Evolutionary conservation across 1,284 basidiomycete genomes (phyloP).

Genomic region (Limonomyces culmigenus): DNA sequence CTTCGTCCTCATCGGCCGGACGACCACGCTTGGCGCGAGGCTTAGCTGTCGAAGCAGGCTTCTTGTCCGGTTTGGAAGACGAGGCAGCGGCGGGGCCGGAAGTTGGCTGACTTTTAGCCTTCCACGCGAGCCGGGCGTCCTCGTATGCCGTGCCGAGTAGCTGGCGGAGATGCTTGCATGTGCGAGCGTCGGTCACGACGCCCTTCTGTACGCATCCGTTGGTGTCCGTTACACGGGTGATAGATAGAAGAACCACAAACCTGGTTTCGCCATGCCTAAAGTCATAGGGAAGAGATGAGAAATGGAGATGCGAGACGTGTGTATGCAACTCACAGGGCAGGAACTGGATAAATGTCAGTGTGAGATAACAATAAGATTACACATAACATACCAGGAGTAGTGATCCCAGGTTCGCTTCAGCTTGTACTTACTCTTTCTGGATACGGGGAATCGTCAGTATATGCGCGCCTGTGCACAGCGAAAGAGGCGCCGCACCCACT

Average conservation of each 20-base stretch:
- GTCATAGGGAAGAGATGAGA: no score
- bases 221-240: no score
- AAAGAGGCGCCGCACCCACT: no score
- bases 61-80: constrained; percentile 8
- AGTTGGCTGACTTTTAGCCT: no score
- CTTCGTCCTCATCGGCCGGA: constrained; percentile 6
- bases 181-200: constrained; percentile 33
- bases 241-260: no score
- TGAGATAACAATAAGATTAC: constrained; percentile 1
- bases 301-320: no score
- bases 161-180: constrained; percentile 42
- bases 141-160: constrained; percentile 45
- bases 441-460: no score
- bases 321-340: constrained; percentile 27
- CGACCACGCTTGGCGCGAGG: constrained; percentile 6
- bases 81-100: constrained; percentile 17
- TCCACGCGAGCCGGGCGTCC: constrained; percentile 26
- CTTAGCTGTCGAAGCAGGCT: constrained; percentile 13
- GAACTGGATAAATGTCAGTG: constrained; percentile 17
- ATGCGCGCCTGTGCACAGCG: no score
- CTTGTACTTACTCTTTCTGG: constrained; percentile 32
- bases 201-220: no score
- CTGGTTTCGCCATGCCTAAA: no score
- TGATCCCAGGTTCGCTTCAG: constrained; percentile 34
- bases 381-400: constrained; percentile 28